Evolutionary conservation across 2,329 filamentous ascomycete genomes (phyloP), one percentile per base, ranked within the genome.

Genomic region (Xylariaceae sp.): DNA sequence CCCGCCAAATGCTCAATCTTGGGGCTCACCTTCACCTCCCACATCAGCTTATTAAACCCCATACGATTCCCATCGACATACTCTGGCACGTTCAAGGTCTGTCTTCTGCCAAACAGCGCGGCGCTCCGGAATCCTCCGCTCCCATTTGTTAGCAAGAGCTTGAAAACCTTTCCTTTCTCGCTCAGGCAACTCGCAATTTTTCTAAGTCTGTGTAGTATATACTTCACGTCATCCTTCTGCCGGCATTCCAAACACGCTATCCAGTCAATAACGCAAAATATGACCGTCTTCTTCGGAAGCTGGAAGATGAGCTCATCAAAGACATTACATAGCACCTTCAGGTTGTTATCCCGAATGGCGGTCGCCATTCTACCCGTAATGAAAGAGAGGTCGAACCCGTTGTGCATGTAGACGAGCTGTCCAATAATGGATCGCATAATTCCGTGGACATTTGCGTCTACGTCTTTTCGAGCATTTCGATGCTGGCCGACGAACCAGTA

Each of bases 251-350:
- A 21, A 36, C 34, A 49, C n/a, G 44, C 52, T 3, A 55, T 34
- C 44, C 34, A 44, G 37, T 55, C 52, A 36, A 55, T 21, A 24
- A 55, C 52, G 26, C 43, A 48, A 36, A 55, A 55, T 9, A 28
- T 23, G 12, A 55, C 52, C 12, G 44, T 49, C 11, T 43, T 49
- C 5, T 36, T 44, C 17, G 52, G 52, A 5, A 55, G 44, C 36
- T 49, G 52, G 52, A 36, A 49, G 12, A 55, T 16, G 6, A 55
- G 52, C 52, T 55, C 52, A 24, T 55, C 52, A 44, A 55, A 49
- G 16, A 49, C 39, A 34, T 55, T 12, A 44, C 52, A 55, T 14
- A 55, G 36, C 1, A 36, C 44, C 14, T 21, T 17, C 2, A 55
- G 52, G 16, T 55, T 37, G 36, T 43, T 48, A 1, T 55, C 37